Evolutionary conservation across 1,284 basidiomycete genomes (phyloP), one percentile per base, ranked within the genome.

Genomic region (Inonotus obliquus): DNA sequence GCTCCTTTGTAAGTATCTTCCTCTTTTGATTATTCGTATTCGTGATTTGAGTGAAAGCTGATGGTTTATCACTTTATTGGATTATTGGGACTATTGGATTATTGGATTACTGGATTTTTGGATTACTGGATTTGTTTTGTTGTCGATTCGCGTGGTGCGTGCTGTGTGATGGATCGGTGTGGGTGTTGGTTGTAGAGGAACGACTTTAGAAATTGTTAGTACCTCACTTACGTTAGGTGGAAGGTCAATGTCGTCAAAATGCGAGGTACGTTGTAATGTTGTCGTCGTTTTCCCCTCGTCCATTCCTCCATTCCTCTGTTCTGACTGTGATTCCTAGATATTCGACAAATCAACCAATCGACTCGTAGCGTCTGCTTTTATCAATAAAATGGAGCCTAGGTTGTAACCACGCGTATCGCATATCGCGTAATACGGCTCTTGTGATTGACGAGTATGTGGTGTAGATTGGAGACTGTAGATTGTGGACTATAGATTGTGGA

Each of bases 141-240:
- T 19, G 39, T 13, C 13, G 37, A 14, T 13, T 13, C n/a, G 3
- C 39, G 39, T 41, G 11, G 41, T n/a, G 6, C 17, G 14, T 44
- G 41, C 17, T 21, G 19, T 44, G 11, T n/a, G 41, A 14, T 6
- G 41, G n/a, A n/a, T n/a, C 41, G 14, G 41, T n/a, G 14, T 4
- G 19, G n/a, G 6, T 17, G 6, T 35, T 35, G 9, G 19, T 5
- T 32, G 29, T 63, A 88, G 85, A 49, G 85, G 84, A 56, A 79
- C 81, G 13, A 72, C 73, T 65, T 75, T 89, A 54, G 79, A 75
- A 25, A 85, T 89, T 51, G 72, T 79, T 54, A 85, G 83, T 66
- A 84, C 81, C 2, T 86, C 85, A 9, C 76, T 89, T 35, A 79
- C 84, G 1, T 73, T 89, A 60, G 87, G 86, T n/a, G 77, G 80